phyloP scores from a whole-genome alignment of 2,329 filamentous ascomycete genomes.

The Coleophoma crateriformis region DNA sequence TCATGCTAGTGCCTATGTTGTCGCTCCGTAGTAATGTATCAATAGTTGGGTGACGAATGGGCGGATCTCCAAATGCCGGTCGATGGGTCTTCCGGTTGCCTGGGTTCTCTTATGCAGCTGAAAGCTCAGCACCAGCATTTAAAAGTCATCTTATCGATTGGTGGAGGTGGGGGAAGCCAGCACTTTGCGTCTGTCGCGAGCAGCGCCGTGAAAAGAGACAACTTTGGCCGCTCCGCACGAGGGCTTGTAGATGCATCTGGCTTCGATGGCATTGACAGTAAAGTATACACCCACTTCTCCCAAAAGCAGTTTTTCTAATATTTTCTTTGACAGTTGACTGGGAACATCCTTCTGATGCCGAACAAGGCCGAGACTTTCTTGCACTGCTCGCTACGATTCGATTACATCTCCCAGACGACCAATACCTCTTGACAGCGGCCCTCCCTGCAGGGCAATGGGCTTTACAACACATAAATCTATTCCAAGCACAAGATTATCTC shows the following conservation, averaged over 20 bases:
- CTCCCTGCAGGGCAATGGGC: slow-evolving; percentile 63
- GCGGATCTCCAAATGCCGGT: slow-evolving; percentile 69
- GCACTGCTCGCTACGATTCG: slow-evolving; percentile 62
- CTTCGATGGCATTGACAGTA: slow-evolving; percentile 73
- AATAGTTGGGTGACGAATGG: slow-evolving; percentile 72
- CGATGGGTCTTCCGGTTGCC: slow-evolving; percentile 64
- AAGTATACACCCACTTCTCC: slow-evolving; percentile 19
- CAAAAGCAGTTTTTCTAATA: not conserved
- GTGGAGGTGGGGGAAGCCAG: slow-evolving; percentile 60
- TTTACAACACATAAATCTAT: slow-evolving; percentile 64
- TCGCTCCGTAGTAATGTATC: not conserved
- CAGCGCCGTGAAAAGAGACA: slow-evolving; percentile 54
- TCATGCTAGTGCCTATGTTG: slow-evolving; percentile 1
- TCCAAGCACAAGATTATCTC: slow-evolving; percentile 55
- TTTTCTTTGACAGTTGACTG: slow-evolving; percentile 59
- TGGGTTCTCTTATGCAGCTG: slow-evolving; percentile 68
- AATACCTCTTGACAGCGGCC: slow-evolving; percentile 66
- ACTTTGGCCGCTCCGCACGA: slow-evolving; percentile 63
- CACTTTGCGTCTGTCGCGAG: slow-evolving; percentile 64
- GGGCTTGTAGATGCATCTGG: slow-evolving; percentile 65
- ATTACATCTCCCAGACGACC: slow-evolving; percentile 59
- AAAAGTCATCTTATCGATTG: slow-evolving; percentile 72
- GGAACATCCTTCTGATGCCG: slow-evolving; percentile 64
- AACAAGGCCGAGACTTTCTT: slow-evolving; percentile 67
- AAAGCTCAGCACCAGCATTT: slow-evolving; percentile 67